Conservation (phyloP, 352 stramenopile genomes). For the Phytophthora colocasiae region DNA sequence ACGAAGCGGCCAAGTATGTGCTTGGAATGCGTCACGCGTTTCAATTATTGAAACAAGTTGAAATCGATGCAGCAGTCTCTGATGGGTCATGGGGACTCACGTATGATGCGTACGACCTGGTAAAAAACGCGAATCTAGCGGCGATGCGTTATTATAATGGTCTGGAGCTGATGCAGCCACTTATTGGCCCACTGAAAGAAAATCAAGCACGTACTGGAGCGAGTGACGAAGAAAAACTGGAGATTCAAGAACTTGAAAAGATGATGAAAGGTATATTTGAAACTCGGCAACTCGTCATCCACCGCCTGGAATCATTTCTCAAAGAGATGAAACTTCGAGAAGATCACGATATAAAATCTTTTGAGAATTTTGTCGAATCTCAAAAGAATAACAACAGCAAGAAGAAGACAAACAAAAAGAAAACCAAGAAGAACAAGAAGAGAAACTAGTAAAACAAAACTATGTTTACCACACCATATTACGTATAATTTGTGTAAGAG, state of each 20-base stretch:
- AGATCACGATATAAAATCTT: slow-evolving; percentile 31
- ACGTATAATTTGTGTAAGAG: too few relatives aligned
- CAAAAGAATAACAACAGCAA: background rate
- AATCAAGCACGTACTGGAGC: slow-evolving; percentile 17
- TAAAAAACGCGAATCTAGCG: slow-evolving; percentile 60
- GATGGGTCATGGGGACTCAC: slow-evolving; percentile 36
- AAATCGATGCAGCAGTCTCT: slow-evolving; percentile 14
- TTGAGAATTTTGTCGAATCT: slow-evolving; percentile 25
- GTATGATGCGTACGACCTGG: slow-evolving; percentile 57
- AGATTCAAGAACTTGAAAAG: slow-evolving; percentile 26
- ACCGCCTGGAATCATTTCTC: slow-evolving; percentile 21
- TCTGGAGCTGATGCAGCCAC: slow-evolving; percentile 29
- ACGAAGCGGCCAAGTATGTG: slow-evolving; percentile 42
- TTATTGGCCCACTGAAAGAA: slow-evolving; percentile 18
- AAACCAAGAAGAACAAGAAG: background rate
- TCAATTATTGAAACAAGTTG: slow-evolving; percentile 39
- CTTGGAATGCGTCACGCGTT: slow-evolving; percentile 37
- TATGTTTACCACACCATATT: too few relatives aligned
- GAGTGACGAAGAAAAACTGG: slow-evolving; percentile 6
- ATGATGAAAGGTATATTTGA: slow-evolving; percentile 5
- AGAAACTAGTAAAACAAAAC: background rate
- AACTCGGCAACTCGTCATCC: slow-evolving; percentile 5
- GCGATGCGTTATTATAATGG: slow-evolving; percentile 49
- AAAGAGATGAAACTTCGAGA: slow-evolving; percentile 33
- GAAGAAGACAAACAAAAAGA: slow-evolving; percentile 7